phyloP scores from a whole-genome alignment of 2,329 filamentous ascomycete species.

The Dothidotthia symphoricarpi region DNA sequence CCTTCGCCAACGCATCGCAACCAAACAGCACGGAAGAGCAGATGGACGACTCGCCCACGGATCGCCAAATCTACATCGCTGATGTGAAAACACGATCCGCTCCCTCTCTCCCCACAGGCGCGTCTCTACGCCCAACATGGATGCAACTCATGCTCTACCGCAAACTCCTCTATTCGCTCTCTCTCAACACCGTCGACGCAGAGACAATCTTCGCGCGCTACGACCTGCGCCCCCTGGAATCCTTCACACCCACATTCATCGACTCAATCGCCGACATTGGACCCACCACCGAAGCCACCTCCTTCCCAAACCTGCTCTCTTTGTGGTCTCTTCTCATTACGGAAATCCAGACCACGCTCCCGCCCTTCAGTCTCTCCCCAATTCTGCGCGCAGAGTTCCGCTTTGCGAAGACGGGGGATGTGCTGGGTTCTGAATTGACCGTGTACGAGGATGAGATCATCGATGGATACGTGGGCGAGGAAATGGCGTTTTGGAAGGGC shows the following conservation, averaged over 20 bases:
- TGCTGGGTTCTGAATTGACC: constrained; percentile 62
- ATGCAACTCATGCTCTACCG: constrained; percentile 92
- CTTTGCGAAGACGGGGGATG: constrained; percentile 45
- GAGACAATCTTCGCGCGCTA: constrained; percentile 69
- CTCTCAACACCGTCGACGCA: constrained; percentile 68
- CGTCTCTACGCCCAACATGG: constrained; percentile 69
- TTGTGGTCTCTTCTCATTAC: constrained; percentile 65
- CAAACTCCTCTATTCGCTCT: constrained; percentile 74
- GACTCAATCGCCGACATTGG: constrained; percentile 67
- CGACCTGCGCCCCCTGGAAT: constrained; percentile 59
- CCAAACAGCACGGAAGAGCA: constrained; percentile 5
- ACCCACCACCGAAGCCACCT: constrained; percentile 48
- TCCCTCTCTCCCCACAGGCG: constrained; percentile 61
- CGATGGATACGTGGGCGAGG: constrained; percentile 63
- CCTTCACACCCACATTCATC: constrained; percentile 78
- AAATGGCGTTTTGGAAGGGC: constrained; percentile 88
- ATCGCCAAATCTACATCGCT: constrained; percentile 65
- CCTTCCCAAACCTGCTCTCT: constrained; percentile 58
- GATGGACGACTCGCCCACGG: constrained; percentile 7
- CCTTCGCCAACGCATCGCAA: constrained; percentile 17
- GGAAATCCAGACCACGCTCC: constrained; percentile 54
- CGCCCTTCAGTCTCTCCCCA: constrained; percentile 50
- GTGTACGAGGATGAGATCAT: constrained; percentile 65
- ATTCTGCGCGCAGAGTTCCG: constrained; percentile 60
- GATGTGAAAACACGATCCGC: constrained; percentile 84